Evolutionary conservation across 306 rosid genomes (phyloP).

Genomic region (Biancaea sappan): DNA sequence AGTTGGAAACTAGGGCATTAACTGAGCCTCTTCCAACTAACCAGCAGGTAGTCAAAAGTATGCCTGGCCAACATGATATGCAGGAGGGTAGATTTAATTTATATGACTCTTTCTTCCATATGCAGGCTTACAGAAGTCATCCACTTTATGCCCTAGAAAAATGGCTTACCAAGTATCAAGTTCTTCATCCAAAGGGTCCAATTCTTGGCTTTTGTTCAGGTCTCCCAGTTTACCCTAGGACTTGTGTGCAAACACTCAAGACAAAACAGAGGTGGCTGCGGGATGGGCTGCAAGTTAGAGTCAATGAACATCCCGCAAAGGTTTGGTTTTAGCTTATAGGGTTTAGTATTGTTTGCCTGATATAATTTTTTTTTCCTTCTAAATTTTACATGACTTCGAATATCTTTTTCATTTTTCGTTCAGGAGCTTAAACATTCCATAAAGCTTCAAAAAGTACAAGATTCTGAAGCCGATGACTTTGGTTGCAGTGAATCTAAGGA

Average conservation of each 20-base stretch:
- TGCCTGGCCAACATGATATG: conserved; percentile 27
- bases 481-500: conserved; percentile 54
- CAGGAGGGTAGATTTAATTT: conserved; percentile 11
- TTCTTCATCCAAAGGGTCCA: conserved; percentile 91
- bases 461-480: conserved; percentile 58
- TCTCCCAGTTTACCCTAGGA: conserved; percentile 81
- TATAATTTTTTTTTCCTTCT: conserved; percentile 17
- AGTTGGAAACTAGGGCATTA: conserved; percentile 91
- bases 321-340: conserved; percentile 48
- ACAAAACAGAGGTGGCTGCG: conserved; percentile 87
- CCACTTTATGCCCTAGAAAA: conserved; percentile 80
- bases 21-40: conserved; percentile 99
- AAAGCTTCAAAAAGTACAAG: conserved; percentile 58
- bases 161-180: conserved; percentile 88
- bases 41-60: conserved; percentile 69
- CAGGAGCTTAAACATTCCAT: conserved; percentile 67
- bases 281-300: conserved; percentile 88
- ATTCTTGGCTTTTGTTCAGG: conserved; percentile 88
- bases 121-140: conserved; percentile 89
- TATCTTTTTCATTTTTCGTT: conserved; percentile 11
- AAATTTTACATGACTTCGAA: conserved; percentile 11
- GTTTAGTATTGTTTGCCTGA: conserved; percentile 20
- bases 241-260: conserved; percentile 82
- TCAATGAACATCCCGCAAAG: conserved; percentile 76
- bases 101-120: conserved; percentile 26